phyloP scores from a whole-genome alignment of 1,284 basidiomycete genomes.

The Amylostereum areolatum region DNA sequence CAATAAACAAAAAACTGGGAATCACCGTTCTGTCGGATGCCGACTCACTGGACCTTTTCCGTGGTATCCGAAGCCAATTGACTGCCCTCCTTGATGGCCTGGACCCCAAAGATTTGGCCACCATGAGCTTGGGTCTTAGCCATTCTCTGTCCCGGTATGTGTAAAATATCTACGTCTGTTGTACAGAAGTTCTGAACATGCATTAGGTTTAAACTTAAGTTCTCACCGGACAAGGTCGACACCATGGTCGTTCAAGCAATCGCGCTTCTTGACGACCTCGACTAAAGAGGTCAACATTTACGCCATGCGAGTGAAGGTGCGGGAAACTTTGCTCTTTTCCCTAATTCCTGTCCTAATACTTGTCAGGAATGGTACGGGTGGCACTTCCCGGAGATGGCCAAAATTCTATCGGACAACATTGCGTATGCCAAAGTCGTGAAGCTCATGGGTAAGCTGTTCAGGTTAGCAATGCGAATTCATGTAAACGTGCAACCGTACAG shows the following conservation, averaged over 20 bases:
- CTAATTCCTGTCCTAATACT: slow-evolving; percentile 9
- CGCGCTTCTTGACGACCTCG: slow-evolving; percentile 95
- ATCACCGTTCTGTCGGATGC: slow-evolving; percentile 79
- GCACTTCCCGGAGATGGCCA: slow-evolving; percentile 99
- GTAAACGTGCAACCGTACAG: slow-evolving; percentile 26
- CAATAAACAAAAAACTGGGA: slow-evolving; percentile 91
- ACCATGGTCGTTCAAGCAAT: slow-evolving; percentile 99
- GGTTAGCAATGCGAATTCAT: too few relatives aligned
- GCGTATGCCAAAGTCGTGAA: slow-evolving; percentile 93
- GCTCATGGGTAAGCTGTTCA: slow-evolving; percentile 61
- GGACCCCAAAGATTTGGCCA: slow-evolving; percentile 93
- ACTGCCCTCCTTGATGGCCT: slow-evolving; percentile 83
- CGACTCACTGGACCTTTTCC: slow-evolving; percentile 80
- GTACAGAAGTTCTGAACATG: neutral
- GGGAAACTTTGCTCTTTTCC: slow-evolving; percentile 11
- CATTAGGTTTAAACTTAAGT: slow-evolving; percentile 94
- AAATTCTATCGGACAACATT: slow-evolving; percentile 95
- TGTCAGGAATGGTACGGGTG: slow-evolving; percentile 97
- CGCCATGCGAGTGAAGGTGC: slow-evolving; percentile 95
- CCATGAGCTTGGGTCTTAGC: slow-evolving; percentile 96
- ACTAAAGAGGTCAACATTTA: slow-evolving; percentile 99
- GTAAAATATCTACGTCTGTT: neutral
- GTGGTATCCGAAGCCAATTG: slow-evolving; percentile 91
- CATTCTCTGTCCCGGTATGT: slow-evolving; percentile 87
- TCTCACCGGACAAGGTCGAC: slow-evolving; percentile 98